Evolutionary conservation across 2,329 filamentous ascomycete species (phyloP).

Genomic region (Ascochyta koolunga): DNA sequence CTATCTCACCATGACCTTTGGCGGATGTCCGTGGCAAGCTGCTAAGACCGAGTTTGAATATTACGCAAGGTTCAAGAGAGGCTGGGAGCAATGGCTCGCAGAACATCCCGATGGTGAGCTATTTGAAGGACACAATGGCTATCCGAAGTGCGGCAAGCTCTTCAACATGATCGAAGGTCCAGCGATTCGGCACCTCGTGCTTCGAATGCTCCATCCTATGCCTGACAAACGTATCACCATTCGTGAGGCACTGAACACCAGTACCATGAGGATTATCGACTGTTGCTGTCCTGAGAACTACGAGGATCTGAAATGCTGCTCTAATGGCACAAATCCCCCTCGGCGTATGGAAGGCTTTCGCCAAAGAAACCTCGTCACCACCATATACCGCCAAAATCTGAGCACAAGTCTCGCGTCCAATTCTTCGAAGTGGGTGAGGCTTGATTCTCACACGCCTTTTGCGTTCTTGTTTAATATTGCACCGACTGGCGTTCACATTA

Average conservation of each 20-base stretch:
- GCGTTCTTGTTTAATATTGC: not conserved
- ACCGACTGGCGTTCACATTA: conserved; percentile 18
- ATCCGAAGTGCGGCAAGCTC: conserved; percentile 69
- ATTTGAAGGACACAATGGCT: conserved; percentile 61
- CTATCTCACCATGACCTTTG: conserved; percentile 77
- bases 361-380: conserved; percentile 52
- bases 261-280: conserved; percentile 76
- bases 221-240: conserved; percentile 74
- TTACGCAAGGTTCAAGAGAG: conserved; percentile 69
- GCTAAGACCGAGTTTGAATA: conserved; percentile 62
- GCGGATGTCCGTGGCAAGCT: conserved; percentile 75
- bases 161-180: conserved; percentile 72
- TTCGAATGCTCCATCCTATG: conserved; percentile 84
- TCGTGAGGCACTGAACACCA: conserved; percentile 69
- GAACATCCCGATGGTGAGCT: conserved; percentile 60
- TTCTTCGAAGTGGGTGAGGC: conserved; percentile 49
- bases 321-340: conserved; percentile 61
- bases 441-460: not conserved
- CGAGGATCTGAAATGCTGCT: conserved; percentile 65
- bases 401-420: conserved; percentile 46
- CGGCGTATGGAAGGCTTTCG: conserved; percentile 42
- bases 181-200: conserved; percentile 68
- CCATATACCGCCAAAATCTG: conserved; percentile 51
- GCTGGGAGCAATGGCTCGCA: conserved; percentile 72
- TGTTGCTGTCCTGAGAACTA: conserved; percentile 78